phyloP scores from a whole-genome alignment of 257 asterid species.

The Ilex asprella region DNA sequence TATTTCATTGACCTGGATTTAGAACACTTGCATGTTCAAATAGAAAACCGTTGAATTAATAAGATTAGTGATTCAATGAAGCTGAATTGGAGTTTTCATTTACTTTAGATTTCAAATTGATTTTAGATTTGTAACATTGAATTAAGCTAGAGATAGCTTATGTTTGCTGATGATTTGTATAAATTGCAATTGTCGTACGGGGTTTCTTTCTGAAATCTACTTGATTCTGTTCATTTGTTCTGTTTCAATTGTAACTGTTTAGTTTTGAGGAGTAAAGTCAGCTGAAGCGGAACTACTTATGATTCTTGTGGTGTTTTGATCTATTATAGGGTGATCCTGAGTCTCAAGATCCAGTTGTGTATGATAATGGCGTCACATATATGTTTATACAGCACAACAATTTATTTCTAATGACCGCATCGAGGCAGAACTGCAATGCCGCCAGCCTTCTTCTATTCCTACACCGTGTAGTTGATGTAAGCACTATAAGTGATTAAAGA shows the following conservation, averaged over 20 bases:
- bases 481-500: constrained; percentile 23
- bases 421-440: constrained; percentile 98
- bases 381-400: constrained; percentile 97
- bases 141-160: too few relatives aligned
- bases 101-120: too few relatives aligned
- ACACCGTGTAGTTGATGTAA: constrained; percentile 97
- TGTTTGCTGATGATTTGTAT: too few relatives aligned
- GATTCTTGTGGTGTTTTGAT: background rate
- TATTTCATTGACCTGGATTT: too few relatives aligned
- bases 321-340: constrained; percentile 77
- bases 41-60: too few relatives aligned
- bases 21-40: too few relatives aligned
- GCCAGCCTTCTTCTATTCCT: constrained; percentile 92
- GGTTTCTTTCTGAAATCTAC: too few relatives aligned
- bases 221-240: too few relatives aligned
- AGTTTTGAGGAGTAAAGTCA: background rate
- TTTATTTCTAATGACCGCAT: constrained; percentile 95
- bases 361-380: constrained; percentile 83
- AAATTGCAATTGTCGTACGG: too few relatives aligned
- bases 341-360: constrained; percentile 83
- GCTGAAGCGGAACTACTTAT: constrained; percentile 7
- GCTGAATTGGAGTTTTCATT: too few relatives aligned
- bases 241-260: background rate
- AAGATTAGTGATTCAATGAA: too few relatives aligned
- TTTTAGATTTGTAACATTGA: too few relatives aligned